Evolutionary conservation across 768 basidiomycete species (phyloP).

Genomic region (Russula sp.): DNA sequence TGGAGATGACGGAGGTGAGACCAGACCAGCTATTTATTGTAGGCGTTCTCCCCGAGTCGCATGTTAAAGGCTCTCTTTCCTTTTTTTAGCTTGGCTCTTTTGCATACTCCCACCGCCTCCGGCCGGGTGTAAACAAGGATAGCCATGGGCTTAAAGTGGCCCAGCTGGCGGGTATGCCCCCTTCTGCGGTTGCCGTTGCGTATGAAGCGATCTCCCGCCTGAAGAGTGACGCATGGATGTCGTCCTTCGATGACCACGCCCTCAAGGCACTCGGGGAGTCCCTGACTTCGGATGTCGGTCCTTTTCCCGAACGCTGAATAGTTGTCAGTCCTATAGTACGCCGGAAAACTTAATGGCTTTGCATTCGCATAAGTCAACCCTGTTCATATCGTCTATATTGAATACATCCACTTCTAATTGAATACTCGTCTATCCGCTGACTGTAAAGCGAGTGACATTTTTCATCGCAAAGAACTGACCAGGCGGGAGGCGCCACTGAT

Average conservation of each 20-base stretch:
- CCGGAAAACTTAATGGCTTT: neutral
- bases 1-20: conserved; percentile 73
- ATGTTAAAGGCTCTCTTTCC: neutral
- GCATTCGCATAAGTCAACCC: neutral
- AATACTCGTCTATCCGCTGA: neutral
- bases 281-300: conserved; percentile 6
- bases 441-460: too few species aligned
- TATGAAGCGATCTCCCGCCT: conserved; percentile 48
- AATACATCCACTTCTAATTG: neutral
- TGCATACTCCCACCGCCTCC: conserved; percentile 77
- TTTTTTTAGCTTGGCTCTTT: conserved; percentile 64
- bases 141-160: conserved; percentile 93
- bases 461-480: too few species aligned
- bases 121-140: conserved; percentile 81
- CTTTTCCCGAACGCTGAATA: neutral
- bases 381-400: neutral
- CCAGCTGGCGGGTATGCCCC: conserved; percentile 79
- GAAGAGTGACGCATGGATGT: conserved; percentile 28
- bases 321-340: neutral
- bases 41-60: neutral
- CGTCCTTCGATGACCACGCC: conserved; percentile 1
- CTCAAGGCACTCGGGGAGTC: conserved; percentile 28
- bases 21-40: neutral
- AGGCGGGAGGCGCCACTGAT: too few species aligned
- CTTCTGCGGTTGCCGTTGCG: conserved; percentile 58